Base-by-base conservation (phyloP, 169 alveolate species). In the Plasmodium sp. region DNA sequence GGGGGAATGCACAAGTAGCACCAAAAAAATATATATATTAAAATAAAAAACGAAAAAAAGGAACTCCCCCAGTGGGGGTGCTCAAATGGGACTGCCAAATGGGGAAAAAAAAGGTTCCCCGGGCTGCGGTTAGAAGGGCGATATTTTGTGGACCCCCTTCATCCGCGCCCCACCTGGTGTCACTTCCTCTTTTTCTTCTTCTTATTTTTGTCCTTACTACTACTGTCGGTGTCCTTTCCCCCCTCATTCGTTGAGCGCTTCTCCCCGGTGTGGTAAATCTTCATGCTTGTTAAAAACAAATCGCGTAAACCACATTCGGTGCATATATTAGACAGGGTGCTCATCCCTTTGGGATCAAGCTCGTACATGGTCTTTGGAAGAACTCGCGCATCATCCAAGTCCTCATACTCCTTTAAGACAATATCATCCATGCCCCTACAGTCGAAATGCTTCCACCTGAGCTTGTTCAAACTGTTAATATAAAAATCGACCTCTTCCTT, bases 381-480 rank as follows among this genome's bases (percentile, higher is more conserved):
- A 48, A 83, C 95, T 67, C 97, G 54, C 10, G 62, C 80, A 18
- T 92, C 93, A 67, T 92, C 95, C 18, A 92, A 7, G 16, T 79
- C 73, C 54, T 88, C 91, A 81, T 88, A 81, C 58, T 94, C 95
- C 48, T 62, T 72, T 71, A 94, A 18, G 18, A 72, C 48, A 31
- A 95, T 74, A 58, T 93, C 95, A 7, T 92, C 90, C 81, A 95
- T 88, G 9, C 97, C 97, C 71, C 97, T 82, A 67, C 96, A 95
- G 79, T 92, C 95, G 34, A 95, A 95, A 82, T 95, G 97, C 43
- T 95, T 95, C 97, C 97, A 95, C 48, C 94, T 85, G 43, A 95
- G 86, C 80, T 95, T 95, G 85, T 95, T 94, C 81, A 95, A 93
- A 82, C 97, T 95, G 75, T 95, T 86, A 39, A 84, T 81, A 88